phyloP scores from a whole-genome alignment of 306 rosid species.

The Carpinus viminea region DNA sequence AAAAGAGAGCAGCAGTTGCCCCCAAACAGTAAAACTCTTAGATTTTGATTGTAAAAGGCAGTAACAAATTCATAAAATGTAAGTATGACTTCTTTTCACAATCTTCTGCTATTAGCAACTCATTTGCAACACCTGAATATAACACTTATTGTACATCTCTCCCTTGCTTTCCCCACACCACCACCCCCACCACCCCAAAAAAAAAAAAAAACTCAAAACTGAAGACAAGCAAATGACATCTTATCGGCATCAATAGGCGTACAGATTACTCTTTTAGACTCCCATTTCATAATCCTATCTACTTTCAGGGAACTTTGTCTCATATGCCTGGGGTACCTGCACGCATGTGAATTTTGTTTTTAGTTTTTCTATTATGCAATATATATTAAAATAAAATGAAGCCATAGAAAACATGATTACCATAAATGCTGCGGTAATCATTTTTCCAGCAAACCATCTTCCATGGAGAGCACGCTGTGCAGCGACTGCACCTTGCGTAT shows the following conservation, averaged over 20 bases:
- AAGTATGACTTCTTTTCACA: not conserved
- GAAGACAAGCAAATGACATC: not conserved
- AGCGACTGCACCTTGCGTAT: slow-evolving; percentile 59
- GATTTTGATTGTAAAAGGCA: not conserved
- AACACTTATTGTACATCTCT: not conserved
- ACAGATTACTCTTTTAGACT: not conserved
- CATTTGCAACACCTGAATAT: not conserved
- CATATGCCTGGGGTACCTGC: slow-evolving; percentile 71
- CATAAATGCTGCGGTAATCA: slow-evolving; percentile 87
- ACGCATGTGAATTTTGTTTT: slow-evolving; percentile 23
- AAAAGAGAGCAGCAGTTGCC: not conserved
- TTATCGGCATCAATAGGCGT: not conserved
- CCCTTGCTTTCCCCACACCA: not conserved
- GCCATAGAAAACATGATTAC: slow-evolving; percentile 35
- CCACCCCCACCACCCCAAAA: too few species aligned
- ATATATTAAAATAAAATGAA: slow-evolving; percentile 16
- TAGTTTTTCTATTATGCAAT: slow-evolving; percentile 8
- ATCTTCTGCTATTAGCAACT: slow-evolving; percentile 1
- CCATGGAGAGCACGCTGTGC: slow-evolving; percentile 91
- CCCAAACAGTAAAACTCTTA: not conserved
- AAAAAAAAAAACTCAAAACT: not conserved
- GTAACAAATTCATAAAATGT: not conserved
- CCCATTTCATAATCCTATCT: slow-evolving; percentile 23
- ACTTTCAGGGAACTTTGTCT: slow-evolving; percentile 64
- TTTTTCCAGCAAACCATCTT: slow-evolving; percentile 99